Base-by-base conservation (phyloP, 176 grass and related monocot species). In the Zoysia japonica region DNA sequence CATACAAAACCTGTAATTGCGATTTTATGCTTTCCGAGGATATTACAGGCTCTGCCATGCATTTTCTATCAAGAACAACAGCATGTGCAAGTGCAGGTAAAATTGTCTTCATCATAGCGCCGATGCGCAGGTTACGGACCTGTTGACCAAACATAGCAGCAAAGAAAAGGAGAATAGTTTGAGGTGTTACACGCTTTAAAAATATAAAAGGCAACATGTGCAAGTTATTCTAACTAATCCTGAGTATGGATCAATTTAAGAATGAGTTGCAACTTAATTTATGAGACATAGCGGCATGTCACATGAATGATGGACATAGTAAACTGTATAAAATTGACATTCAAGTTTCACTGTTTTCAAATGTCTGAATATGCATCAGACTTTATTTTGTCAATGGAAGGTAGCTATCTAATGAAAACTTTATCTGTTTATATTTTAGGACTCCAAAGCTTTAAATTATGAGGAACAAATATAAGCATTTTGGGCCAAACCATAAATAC, bases 31-130 rank as follows among this genome's bases (percentile, higher is more conserved):
- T 71, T 68, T 92, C 92, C 82, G 74, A 74, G 53, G 87, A 75
- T 64, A 81, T 59, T 44, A 65, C 51, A 68, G 52, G 81, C 67
- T 76, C 65, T 69, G 55, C 9, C 60, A 42, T 43, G 54, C 28
- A 64, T 55, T 74, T 86, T 82, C 65, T 77, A 83, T 98, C 78
- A 70, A 98, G 62, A 59, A 91, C 83, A 87, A 98, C 84, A 76
- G 95, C 92, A 87, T 98, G 92, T 82, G 92, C 89, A 85, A 98
- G 80, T 12, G 95, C 81, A 74, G 92, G 89, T 79, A 94, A 87
- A 76, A 94, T 90, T 71, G 92, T 94, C 87, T 85, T 98, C 95
- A 97, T 98, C 95, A 92, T 94, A 72, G 90, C 95, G 15, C 95
- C 95, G 73, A 98, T 92, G 70, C 92, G 91, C 84, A 98, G 70